A percentile compares a stretch with the other conserved stretches of the same genome.
These are phyloP conservation scores for Brettanomyces naardenensis DNA, from an alignment of 805 yeast species.

Conservation along the genomic window DNA sequence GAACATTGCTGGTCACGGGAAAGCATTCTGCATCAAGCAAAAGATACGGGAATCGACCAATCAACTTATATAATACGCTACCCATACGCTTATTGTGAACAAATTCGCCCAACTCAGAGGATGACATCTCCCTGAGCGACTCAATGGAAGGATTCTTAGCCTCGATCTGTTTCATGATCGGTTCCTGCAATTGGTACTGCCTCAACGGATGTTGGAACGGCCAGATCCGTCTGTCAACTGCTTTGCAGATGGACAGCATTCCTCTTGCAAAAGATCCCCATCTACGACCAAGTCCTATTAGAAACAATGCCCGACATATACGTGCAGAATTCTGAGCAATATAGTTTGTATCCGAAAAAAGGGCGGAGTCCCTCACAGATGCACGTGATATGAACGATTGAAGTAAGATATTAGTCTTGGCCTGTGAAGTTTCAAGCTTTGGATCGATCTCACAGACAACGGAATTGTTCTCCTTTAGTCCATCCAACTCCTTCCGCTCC, in stretches of 20 bases:
- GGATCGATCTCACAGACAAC: slow-evolving; percentile 81
- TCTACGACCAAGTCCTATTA: slow-evolving; percentile 78
- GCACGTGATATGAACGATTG: slow-evolving; percentile 85
- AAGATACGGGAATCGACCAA: slow-evolving; percentile 70
- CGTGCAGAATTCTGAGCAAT: slow-evolving; percentile 95
- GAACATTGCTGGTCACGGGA: slow-evolving; percentile 82
- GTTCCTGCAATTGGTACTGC: slow-evolving; percentile 76
- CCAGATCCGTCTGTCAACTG: slow-evolving; percentile 83
- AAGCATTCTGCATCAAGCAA: slow-evolving; percentile 73
- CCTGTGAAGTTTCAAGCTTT: slow-evolving; percentile 64
- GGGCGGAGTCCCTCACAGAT: slow-evolving; percentile 65
- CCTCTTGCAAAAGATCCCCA: slow-evolving; percentile 83
- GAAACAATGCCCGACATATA: slow-evolving; percentile 83
- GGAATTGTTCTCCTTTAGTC: slow-evolving; percentile 42
- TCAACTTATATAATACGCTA: slow-evolving; percentile 42
- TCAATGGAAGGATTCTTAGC: slow-evolving; percentile 64
- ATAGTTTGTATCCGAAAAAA: slow-evolving; percentile 80
- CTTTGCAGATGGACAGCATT: slow-evolving; percentile 74
- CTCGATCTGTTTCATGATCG: slow-evolving; percentile 53
- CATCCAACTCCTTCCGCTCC: slow-evolving; percentile 66
- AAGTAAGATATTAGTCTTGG: slow-evolving; percentile 78
- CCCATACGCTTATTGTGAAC: slow-evolving; percentile 83
- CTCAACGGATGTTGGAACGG: slow-evolving; percentile 81
- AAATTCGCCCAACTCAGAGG: slow-evolving; percentile 79
- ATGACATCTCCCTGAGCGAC: slow-evolving; percentile 59